Evolutionary conservation across 2,329 filamentous ascomycete species (phyloP).

Genomic region (Alternaria hordeiaustralica): DNA sequence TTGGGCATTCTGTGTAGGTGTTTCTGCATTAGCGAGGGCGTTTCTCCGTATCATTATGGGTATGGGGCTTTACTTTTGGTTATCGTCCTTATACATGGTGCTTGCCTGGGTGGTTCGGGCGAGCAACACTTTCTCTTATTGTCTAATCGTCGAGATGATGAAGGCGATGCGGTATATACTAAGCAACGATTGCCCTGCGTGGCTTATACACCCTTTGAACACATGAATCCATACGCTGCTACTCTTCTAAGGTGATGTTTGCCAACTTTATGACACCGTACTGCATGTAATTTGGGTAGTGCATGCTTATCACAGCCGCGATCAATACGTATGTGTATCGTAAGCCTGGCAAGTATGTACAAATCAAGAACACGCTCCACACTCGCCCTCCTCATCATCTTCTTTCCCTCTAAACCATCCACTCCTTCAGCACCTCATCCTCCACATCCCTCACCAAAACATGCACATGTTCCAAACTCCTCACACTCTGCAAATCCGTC

Average conservation of each 20-base stretch:
- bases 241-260: neutral
- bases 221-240: neutral
- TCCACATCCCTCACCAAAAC: slow-evolving; percentile 73
- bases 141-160: neutral
- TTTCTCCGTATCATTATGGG: slow-evolving; percentile 9
- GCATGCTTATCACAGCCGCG: neutral
- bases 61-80: neutral
- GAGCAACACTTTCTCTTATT: neutral
- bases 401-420: slow-evolving; percentile 5
- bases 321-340: rapidly evolving
- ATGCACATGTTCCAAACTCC: slow-evolving; percentile 76
- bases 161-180: neutral
- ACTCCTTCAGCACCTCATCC: slow-evolving; percentile 53
- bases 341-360: neutral
- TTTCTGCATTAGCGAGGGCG: slow-evolving; percentile 43
- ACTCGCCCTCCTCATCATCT: no score
- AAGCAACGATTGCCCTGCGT: slow-evolving; percentile 10
- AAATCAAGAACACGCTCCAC: no score
- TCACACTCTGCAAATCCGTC: slow-evolving; percentile 65
- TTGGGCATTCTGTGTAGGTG: slow-evolving; percentile 15
- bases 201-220: neutral
- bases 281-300: neutral
- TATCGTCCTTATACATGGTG: neutral
- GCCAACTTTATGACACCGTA: neutral
- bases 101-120: neutral